Evolutionary conservation across 73 alveolate genomes (phyloP).

Genomic region (Stentor coeruleus): DNA sequence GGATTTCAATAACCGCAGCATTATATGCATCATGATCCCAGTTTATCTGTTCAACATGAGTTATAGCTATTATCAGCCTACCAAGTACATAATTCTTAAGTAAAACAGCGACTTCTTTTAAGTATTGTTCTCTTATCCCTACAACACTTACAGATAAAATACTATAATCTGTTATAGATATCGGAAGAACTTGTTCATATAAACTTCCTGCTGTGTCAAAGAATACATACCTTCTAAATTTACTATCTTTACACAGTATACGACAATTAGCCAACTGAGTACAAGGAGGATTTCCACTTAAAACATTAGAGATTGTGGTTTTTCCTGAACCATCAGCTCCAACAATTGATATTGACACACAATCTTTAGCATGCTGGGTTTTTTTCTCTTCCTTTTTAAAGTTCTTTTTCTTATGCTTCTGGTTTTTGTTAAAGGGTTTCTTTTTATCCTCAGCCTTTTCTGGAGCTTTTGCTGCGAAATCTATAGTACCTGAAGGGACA

Average conservation of each 20-base stretch:
- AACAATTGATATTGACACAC: neutral
- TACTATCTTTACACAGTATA: neutral
- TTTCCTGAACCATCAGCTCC: neutral
- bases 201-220: neutral
- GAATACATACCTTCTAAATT: neutral
- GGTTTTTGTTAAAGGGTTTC: no score
- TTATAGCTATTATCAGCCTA: neutral
- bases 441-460: neutral
- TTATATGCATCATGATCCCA: neutral
- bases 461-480: no score
- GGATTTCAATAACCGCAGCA: neutral
- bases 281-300: neutral
- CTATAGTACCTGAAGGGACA: neutral
- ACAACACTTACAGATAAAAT: neutral
- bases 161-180: neutral
- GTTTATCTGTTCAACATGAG: neutral
- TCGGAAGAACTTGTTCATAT: neutral
- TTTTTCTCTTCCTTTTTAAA: neutral
- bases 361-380: neutral
- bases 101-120: neutral
- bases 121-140: neutral
- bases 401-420: no score
- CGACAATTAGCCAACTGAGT: neutral
- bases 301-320: neutral
- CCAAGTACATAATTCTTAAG: neutral